A percentile compares a stretch with the other conserved stretches of the same genome.
phyloP scores from a whole-genome alignment of 352 stramenopile genomes.

The Phytopythium boreale region DNA sequence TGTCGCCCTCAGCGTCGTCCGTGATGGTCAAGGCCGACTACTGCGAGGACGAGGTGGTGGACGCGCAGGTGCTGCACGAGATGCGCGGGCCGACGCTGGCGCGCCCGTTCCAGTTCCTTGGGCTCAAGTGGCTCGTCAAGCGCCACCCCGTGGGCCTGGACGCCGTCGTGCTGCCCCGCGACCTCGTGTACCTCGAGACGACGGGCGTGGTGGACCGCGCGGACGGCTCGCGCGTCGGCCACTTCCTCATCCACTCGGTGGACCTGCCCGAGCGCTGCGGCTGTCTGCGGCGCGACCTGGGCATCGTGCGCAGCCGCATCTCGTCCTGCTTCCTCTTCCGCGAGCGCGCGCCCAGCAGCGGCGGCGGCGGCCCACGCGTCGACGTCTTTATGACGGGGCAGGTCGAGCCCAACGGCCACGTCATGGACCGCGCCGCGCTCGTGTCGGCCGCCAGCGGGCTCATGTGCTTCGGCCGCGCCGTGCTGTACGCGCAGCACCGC shows the following conservation, averaged over 20 bases:
- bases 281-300: conserved; percentile 22
- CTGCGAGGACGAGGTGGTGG: conserved; percentile 33
- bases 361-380: conserved; percentile 11
- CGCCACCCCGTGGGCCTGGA: conserved; percentile 16
- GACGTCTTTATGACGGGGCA: conserved; percentile 46
- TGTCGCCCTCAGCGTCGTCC: conserved; percentile 29
- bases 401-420: conserved; percentile 38
- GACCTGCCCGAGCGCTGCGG: conserved; percentile 26
- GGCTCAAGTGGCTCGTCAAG: conserved; percentile 52
- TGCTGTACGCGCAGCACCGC: conserved; percentile 40
- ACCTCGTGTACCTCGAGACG: conserved; percentile 32
- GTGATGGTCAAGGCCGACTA: conserved; percentile 38
- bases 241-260: conserved; percentile 44
- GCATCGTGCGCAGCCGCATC: conserved; percentile 34
- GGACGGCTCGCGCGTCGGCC: conserved; percentile 29
- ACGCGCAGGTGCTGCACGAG: conserved; percentile 35
- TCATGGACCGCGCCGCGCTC: conserved; percentile 38
- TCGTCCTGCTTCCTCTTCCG: conserved; percentile 41
- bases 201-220: conserved; percentile 19
- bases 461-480: conserved; percentile 25
- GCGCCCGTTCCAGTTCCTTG: conserved; percentile 48
- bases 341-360: conserved; percentile 4
- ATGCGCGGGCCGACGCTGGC: conserved; percentile 31
- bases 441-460: conserved; percentile 28
- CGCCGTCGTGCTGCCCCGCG: conserved; percentile 25